A percentile compares a stretch with the other conserved stretches of the same genome.
Evolutionary conservation across 2,329 filamentous ascomycete genomes (phyloP).

Genomic region (Cladosporium cucumerinum): DNA sequence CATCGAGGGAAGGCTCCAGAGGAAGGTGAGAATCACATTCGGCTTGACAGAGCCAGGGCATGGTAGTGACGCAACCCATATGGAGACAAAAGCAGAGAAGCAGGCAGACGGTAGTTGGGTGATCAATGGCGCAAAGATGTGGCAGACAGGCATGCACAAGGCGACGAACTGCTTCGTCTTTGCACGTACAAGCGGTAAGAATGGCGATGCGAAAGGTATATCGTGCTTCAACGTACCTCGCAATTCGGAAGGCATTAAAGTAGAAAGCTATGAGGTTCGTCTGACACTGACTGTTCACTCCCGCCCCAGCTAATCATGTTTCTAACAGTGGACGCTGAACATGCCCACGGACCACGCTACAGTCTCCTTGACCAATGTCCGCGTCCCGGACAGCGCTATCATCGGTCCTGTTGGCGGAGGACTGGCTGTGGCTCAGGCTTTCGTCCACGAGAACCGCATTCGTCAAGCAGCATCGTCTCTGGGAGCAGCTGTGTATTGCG

Average conservation of each 20-base stretch:
- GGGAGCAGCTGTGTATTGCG: slow-evolving; percentile 58
- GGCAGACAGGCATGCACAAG: slow-evolving; percentile 62
- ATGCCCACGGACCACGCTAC: slow-evolving; percentile 66
- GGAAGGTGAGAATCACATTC: slow-evolving; percentile 57
- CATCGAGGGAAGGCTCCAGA: slow-evolving; percentile 52
- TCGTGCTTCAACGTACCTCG: slow-evolving; percentile 59
- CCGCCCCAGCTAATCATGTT: not conserved
- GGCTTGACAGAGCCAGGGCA: slow-evolving; percentile 61
- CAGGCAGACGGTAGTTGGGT: slow-evolving; percentile 49
- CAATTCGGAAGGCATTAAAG: slow-evolving; percentile 50
- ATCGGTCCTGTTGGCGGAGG: slow-evolving; percentile 54
- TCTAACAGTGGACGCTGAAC: slow-evolving; percentile 56
- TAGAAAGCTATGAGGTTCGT: slow-evolving; percentile 52
- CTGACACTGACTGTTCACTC: not conserved
- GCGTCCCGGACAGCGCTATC: slow-evolving; percentile 51
- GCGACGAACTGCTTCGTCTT: slow-evolving; percentile 63
- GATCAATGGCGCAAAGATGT: slow-evolving; percentile 60
- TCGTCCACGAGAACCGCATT: slow-evolving; percentile 64
- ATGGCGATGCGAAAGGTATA: slow-evolving; percentile 55
- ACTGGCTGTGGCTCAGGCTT: slow-evolving; percentile 60
- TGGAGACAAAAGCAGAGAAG: slow-evolving; percentile 53
- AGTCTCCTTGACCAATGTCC: slow-evolving; percentile 55
- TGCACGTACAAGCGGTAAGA: slow-evolving; percentile 54
- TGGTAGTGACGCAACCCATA: slow-evolving; percentile 61
- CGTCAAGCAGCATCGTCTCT: slow-evolving; percentile 61